Evolutionary conservation across 306 rosid genomes (phyloP).

Genomic region (Sechiopsis laciniata): DNA sequence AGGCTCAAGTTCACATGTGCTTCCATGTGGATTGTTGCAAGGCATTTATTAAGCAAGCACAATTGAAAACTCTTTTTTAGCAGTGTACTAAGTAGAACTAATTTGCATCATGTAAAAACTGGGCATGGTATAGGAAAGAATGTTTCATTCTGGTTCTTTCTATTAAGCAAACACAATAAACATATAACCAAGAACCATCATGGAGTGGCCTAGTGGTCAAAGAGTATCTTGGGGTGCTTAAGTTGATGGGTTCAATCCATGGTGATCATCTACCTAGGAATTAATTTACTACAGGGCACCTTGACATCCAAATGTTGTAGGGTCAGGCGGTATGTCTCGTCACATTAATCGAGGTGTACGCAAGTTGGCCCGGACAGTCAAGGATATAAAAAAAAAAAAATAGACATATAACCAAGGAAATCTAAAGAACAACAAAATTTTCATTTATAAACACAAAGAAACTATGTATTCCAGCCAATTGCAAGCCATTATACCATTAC

Average conservation of each 20-base stretch:
- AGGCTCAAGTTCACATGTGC: background rate
- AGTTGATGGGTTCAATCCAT: too few species aligned
- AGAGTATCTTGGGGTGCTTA: too few species aligned
- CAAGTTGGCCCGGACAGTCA: too few species aligned
- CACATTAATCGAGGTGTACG: too few species aligned
- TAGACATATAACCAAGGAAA: background rate
- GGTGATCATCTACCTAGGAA: too few species aligned
- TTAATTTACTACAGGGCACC: too few species aligned
- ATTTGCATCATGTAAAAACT: background rate
- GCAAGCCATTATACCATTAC: background rate
- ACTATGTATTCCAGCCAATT: conserved; percentile 1
- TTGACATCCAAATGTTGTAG: too few species aligned
- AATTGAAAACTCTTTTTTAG: background rate
- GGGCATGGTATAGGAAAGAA: background rate
- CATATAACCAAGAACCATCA: conserved; percentile 1
- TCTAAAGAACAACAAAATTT: background rate
- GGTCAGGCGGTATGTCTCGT: too few species aligned
- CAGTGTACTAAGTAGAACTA: background rate
- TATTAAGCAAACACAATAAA: background rate
- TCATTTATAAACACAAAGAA: background rate
- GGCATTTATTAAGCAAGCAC: background rate
- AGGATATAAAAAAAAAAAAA: too few species aligned
- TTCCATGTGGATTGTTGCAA: background rate
- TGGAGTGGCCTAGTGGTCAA: too few species aligned
- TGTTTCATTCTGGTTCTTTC: background rate